Percentiles rank a stretch among this genome's conserved stretches.
Evolutionary conservation across 306 rosid species (phyloP).

Genomic region (Crotalaria pallida): DNA sequence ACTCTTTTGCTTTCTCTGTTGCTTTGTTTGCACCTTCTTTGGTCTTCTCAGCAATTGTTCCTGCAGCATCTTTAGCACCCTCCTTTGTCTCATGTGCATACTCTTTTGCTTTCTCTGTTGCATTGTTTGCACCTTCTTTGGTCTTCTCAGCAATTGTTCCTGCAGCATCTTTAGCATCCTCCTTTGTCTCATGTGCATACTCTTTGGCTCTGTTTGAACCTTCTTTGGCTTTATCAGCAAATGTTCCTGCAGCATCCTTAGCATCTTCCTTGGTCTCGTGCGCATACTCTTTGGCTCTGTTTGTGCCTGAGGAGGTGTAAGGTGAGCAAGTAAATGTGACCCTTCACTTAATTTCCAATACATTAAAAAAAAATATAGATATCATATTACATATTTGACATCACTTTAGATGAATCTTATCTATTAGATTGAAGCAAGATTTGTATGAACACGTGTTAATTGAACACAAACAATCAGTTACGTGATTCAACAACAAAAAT

Average conservation of each 20-base stretch:
- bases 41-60: no score
- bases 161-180: conserved; percentile 7
- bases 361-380: no score
- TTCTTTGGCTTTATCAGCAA: not conserved
- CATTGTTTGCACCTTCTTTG: not conserved
- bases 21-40: not conserved
- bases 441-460: no score
- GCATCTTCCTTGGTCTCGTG: not conserved
- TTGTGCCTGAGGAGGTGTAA: not conserved
- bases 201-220: conserved; percentile 11
- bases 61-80: conserved; percentile 2
- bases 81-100: not conserved
- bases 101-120: not conserved
- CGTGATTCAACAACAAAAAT: no score
- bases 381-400: no score
- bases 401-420: no score
- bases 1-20: not conserved
- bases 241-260: not conserved
- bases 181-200: conserved; percentile 25
- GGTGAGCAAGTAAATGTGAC: no score
- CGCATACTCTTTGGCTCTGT: not conserved
- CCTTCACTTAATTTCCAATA: no score
- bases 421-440: no score
- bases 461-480: no score
- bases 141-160: conserved; percentile 17